Conservation (phyloP, 495 filamentous ascomycete genomes). For the Penicillium goetzii region DNA sequence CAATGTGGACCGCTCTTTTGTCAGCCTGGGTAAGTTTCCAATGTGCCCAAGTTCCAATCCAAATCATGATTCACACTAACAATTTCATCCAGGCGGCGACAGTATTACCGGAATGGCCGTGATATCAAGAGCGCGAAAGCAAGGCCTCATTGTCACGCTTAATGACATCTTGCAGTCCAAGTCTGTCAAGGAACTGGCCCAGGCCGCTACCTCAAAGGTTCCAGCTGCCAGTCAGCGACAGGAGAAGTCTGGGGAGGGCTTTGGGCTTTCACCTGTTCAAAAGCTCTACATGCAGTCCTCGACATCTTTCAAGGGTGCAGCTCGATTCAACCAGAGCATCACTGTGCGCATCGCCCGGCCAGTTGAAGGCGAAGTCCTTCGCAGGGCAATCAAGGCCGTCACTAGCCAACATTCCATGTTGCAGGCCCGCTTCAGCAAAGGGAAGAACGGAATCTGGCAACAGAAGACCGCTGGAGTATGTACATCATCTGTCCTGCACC, state of each 20-base stretch:
- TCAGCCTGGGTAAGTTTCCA: constrained; percentile 45
- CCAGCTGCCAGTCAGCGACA: constrained; percentile 23
- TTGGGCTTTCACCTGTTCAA: constrained; percentile 56
- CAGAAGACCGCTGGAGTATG: constrained; percentile 45
- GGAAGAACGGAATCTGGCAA: constrained; percentile 42
- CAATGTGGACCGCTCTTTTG: constrained; percentile 46
- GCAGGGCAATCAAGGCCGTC: constrained; percentile 58
- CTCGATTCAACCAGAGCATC: constrained; percentile 73
- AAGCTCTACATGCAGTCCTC: constrained; percentile 51
- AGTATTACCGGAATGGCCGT: constrained; percentile 50
- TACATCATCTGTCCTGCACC: neutral
- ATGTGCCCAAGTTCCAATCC: constrained; percentile 6
- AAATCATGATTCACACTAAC: constrained; percentile 27
- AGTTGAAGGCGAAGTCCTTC: constrained; percentile 53
- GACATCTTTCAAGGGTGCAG: constrained; percentile 47
- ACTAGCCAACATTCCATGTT: constrained; percentile 71
- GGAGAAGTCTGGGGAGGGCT: constrained; percentile 50
- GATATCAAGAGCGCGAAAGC: constrained; percentile 43
- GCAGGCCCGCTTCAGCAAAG: constrained; percentile 60
- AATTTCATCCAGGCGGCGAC: constrained; percentile 47
- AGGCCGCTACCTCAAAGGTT: constrained; percentile 29
- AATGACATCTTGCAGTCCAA: constrained; percentile 43
- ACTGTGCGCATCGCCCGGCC: constrained; percentile 58
- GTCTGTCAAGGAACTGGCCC: constrained; percentile 43
- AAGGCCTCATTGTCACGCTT: constrained; percentile 41